A percentile compares a stretch with the other conserved stretches of the same genome.
phyloP scores from a whole-genome alignment of 768 basidiomycete genomes.

The Suillus fuscotomentosus region DNA sequence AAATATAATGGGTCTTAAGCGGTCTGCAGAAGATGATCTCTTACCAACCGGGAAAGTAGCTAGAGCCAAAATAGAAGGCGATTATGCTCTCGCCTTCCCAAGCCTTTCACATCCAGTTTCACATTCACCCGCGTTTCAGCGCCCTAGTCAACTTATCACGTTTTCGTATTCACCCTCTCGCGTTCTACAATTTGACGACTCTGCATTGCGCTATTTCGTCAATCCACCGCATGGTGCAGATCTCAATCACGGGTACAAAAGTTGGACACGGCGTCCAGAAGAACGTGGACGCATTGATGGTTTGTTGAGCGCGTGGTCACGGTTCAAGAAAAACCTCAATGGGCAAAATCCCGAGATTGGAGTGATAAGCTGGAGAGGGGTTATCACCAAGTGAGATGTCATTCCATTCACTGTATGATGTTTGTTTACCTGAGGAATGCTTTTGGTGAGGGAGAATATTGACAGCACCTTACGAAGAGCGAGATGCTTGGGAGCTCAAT shows the following conservation, averaged over 20 bases:
- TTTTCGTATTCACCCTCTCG: slow-evolving; percentile 69
- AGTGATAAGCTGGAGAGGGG: slow-evolving; percentile 74
- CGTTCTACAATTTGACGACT: slow-evolving; percentile 61
- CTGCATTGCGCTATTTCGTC: slow-evolving; percentile 69
- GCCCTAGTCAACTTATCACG: slow-evolving; percentile 63
- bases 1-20: slow-evolving; percentile 25
- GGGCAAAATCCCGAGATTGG: slow-evolving; percentile 41
- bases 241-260: slow-evolving; percentile 68
- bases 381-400: slow-evolving; percentile 73
- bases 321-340: slow-evolving; percentile 35
- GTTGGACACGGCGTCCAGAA: slow-evolving; percentile 68
- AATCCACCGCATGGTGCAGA: slow-evolving; percentile 66
- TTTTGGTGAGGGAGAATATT: slow-evolving; percentile 62
- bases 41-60: slow-evolving; percentile 7
- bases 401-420: slow-evolving; percentile 6
- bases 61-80: slow-evolving; percentile 6
- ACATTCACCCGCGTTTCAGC: slow-evolving; percentile 55
- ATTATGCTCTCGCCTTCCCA: slow-evolving; percentile 20
- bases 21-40: slow-evolving; percentile 20
- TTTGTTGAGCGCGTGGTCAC: slow-evolving; percentile 58
- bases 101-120: slow-evolving; percentile 18
- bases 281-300: slow-evolving; percentile 66
- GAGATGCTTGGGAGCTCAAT: slow-evolving; percentile 80
- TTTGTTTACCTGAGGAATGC: slow-evolving; percentile 15
- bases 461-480: slow-evolving; percentile 78